phyloP scores from a whole-genome alignment of 257 asterid genomes.

The Solanum tarijense region DNA sequence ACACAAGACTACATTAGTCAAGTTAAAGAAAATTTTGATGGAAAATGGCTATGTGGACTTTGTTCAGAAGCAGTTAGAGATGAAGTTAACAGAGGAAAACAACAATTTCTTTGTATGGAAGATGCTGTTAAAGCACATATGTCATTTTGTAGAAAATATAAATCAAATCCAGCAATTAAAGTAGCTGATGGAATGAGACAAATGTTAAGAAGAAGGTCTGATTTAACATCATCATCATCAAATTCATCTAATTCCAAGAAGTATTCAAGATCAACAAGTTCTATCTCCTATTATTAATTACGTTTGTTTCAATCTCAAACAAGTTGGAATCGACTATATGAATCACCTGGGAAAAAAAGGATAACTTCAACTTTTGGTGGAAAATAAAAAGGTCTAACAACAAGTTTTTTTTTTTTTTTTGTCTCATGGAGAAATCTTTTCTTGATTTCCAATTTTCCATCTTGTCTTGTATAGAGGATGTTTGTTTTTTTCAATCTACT shows the following conservation, averaged over 20 bases:
- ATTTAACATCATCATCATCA: conserved; percentile 13
- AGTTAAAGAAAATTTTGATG: conserved; percentile 60
- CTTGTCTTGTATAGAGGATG: conserved; percentile 28
- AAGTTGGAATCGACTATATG: background rate
- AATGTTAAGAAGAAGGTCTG: conserved; percentile 64
- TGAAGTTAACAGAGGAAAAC: conserved; percentile 47
- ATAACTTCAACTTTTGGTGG: background rate
- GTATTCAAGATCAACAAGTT: conserved; percentile 42
- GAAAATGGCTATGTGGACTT: conserved; percentile 86
- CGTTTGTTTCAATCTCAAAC: background rate
- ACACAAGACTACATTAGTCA: conserved; percentile 62
- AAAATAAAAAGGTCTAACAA: conserved; percentile 5
- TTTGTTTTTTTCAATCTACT: conserved; percentile 1
- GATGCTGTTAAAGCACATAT: conserved; percentile 85
- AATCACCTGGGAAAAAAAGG: background rate
- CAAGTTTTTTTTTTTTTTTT: background rate
- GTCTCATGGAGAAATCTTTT: background rate
- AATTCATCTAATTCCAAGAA: conserved; percentile 30
- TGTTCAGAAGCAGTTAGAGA: conserved; percentile 89
- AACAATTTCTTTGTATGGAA: conserved; percentile 20
- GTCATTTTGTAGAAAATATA: conserved; percentile 67
- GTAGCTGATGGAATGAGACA: conserved; percentile 93
- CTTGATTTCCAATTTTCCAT: background rate
- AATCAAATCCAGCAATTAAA: conserved; percentile 59
- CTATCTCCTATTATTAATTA: conserved; percentile 31